Evolutionary conservation across 148 eudicot species (phyloP).

Genomic region (Arctostaphylos glauca): DNA sequence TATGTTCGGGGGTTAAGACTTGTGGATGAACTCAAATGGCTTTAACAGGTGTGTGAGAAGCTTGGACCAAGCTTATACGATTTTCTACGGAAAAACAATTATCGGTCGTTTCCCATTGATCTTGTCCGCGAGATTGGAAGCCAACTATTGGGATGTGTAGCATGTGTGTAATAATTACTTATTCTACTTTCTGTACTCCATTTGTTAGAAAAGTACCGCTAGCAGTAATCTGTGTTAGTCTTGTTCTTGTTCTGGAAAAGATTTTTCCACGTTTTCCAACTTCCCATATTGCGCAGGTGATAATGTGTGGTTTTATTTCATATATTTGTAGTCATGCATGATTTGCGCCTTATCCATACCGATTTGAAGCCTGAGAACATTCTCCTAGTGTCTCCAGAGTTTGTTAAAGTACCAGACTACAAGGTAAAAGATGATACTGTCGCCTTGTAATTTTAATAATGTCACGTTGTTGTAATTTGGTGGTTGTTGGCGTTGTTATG

Average conservation of each 20-base stretch:
- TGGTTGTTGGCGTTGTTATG: too few relatives aligned
- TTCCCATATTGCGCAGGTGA: background rate
- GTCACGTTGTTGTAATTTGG: background rate
- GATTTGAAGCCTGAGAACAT: conserved; percentile 94
- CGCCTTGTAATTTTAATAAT: background rate
- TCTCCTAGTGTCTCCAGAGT: conserved; percentile 46
- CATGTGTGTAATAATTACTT: conserved; percentile 71
- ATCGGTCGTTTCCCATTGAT: conserved; percentile 75
- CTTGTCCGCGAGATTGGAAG: conserved; percentile 77
- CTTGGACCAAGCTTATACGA: conserved; percentile 90
- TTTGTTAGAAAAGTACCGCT: background rate
- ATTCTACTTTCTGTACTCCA: conserved; percentile 12
- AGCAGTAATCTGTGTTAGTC: background rate
- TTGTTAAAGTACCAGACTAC: conserved; percentile 66
- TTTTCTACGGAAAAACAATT: conserved; percentile 85
- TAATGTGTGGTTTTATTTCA: background rate
- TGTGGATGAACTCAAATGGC: conserved; percentile 64
- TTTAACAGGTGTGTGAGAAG: conserved; percentile 91
- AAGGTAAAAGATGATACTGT: conserved; percentile 39
- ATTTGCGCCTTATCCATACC: conserved; percentile 74
- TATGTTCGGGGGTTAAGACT: conserved; percentile 39
- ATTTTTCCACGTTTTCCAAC: background rate
- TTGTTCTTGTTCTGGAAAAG: background rate
- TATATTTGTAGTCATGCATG: conserved; percentile 80
- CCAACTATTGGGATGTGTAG: conserved; percentile 79